Evolutionary conservation across 2,329 filamentous ascomycete genomes (phyloP), one percentile per base, ranked within the genome.

Genomic region (Arthrobotrys musiformis): DNA sequence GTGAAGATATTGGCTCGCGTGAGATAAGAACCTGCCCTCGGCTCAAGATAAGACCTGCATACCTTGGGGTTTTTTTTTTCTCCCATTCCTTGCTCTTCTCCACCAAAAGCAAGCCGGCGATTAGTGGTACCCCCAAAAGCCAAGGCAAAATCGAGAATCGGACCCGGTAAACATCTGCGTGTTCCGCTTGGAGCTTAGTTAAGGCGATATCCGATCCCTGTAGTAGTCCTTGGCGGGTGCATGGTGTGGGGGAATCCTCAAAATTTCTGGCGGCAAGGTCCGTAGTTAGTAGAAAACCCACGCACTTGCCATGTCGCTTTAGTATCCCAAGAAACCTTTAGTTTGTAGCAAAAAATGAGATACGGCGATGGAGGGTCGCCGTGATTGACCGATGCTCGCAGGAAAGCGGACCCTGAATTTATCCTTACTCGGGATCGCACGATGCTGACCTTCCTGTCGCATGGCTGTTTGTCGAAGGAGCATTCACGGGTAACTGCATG

Each of bases 191-290:
- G 54, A 37, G 54, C 9, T 46, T 15, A 72, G 58, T 61, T 28
- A 63, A 69, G 70, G 70, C 70, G 70, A 76, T 64, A 58, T 76
- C 70, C 70, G 69, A 73, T 50, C 48, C 37, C 50, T 30, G 60
- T 15, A 15, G 26, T 50, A 42, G 40, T 11, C 19, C 60, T 37
- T 42, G 60, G 50, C 48, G 11, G 19, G 15, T 54, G 13, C 15
- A 17, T 15, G n/a, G n/a, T 62, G 68, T 64, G 69, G 69, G 58
- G 69, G 69, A 37, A 19, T 28, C 11, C 13, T 22, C 33, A n/a
- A 33, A 11, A 40, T 4, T 69, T 69, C 40, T 52, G 19, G 48
- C 66, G 66, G 66, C 48, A 48, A 50, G 30, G 54, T 17, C 66
- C 58, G 58, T 68, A 35, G 15, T 24, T 8, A 1, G n/a, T n/a